phyloP scores from a whole-genome alignment of 495 filamentous ascomycete genomes.

The Podospora pseudopauciseta region DNA sequence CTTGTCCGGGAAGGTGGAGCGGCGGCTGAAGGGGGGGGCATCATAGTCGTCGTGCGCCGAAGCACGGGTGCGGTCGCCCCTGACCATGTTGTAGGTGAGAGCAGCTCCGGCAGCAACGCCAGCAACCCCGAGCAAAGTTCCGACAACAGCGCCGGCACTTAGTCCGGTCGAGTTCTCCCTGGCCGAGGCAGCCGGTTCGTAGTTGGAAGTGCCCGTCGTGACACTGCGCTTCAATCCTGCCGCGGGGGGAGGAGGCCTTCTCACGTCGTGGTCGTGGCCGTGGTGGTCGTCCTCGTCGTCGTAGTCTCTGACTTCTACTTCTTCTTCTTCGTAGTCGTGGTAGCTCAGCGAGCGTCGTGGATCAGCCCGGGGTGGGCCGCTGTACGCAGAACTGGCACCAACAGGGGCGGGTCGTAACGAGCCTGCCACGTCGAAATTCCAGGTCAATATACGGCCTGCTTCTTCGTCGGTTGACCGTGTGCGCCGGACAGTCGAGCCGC shows the following conservation, averaged over 20 bases:
- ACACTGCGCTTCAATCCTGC: conserved; percentile 33
- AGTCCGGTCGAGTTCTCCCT: conserved; percentile 38
- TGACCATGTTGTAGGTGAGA: conserved; percentile 68
- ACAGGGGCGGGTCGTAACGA: conserved; percentile 16
- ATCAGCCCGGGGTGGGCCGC: conserved; percentile 23
- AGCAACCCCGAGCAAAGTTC: conserved; percentile 64
- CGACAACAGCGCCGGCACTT: conserved; percentile 43
- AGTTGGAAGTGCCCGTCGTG: conserved; percentile 34
- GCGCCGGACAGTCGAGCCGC: conserved; percentile 32
- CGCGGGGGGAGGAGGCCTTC: conserved; percentile 16
- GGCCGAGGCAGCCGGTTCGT: conserved; percentile 31
- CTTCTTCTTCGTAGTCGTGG: conserved; percentile 11
- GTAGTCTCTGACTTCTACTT: neutral
- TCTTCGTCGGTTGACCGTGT: conserved; percentile 40
- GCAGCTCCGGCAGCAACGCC: conserved; percentile 78
- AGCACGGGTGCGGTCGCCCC: conserved; percentile 48
- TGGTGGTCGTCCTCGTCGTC: conserved; percentile 8
- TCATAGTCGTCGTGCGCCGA: conserved; percentile 39
- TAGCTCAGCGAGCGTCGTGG: conserved; percentile 21
- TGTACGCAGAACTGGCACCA: conserved; percentile 23
- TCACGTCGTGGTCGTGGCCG: conserved; percentile 21
- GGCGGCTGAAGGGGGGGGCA: conserved; percentile 32
- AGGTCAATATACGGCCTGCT: conserved; percentile 46
- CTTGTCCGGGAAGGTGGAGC: conserved; percentile 38
- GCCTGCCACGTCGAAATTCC: conserved; percentile 46